Conservation (phyloP, 352 stramenopile genomes). For the Pythium periplocum region DNA sequence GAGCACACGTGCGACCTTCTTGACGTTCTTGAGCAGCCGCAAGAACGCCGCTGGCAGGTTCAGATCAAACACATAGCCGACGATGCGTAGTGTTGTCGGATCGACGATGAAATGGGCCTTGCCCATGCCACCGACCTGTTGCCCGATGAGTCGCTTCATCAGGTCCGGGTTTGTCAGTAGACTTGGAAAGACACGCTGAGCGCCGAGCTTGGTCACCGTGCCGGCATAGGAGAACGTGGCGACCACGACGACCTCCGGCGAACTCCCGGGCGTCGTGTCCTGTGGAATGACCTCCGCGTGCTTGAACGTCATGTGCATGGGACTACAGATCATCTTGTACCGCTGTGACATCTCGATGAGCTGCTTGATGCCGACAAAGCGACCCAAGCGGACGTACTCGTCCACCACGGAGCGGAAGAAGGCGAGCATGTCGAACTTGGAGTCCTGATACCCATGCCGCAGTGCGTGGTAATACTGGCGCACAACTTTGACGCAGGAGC, state of each 20-base stretch:
- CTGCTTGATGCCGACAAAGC: constrained; percentile 3
- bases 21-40: constrained; percentile 1
- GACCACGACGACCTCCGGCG: neutral
- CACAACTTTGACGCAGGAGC: constrained; percentile 13
- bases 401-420: constrained; percentile 7
- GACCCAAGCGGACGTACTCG: constrained; percentile 2
- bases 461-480: constrained; percentile 13
- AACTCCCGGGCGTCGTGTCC: neutral
- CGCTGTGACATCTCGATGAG: constrained; percentile 7
- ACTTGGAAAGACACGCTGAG: neutral
- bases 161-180: neutral
- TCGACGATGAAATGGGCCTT: neutral
- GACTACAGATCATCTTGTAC: constrained; percentile 1
- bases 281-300: neutral
- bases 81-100: constrained; percentile 7
- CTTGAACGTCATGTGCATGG: neutral
- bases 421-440: neutral
- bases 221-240: neutral
- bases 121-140: neutral
- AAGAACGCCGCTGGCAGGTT: constrained; percentile 10
- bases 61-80: constrained; percentile 9
- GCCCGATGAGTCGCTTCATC: neutral
- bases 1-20: constrained; percentile 4
- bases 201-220: neutral
- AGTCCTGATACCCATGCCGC: constrained; percentile 11